A percentile compares a stretch with the other conserved stretches of the same genome.
Evolutionary conservation across 2,329 filamentous ascomycete species (phyloP).

Genomic region (Aschersonia sp.): DNA sequence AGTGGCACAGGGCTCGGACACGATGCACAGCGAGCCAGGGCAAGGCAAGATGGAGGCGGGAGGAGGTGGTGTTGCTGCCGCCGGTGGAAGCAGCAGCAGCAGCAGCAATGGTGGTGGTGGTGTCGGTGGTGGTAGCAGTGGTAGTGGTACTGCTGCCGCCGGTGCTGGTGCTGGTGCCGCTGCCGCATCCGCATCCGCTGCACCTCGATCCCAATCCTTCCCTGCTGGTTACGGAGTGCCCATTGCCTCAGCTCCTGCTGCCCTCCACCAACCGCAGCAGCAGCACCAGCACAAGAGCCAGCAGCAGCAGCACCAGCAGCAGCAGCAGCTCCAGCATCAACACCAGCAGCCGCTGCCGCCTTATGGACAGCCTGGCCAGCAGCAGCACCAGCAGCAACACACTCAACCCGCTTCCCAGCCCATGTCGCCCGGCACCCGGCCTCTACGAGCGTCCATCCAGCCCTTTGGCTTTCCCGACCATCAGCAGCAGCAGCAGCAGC

Average conservation of each 20-base stretch:
- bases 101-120: not conserved
- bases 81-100: not conserved
- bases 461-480: constrained; percentile 30
- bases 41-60: constrained; percentile 29
- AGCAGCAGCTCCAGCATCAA: constrained; percentile 1
- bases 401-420: constrained; percentile 19
- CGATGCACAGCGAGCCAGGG: constrained; percentile 26
- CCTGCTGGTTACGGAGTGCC: constrained; percentile 27
- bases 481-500: not conserved
- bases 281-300: constrained; percentile 10
- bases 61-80: not conserved
- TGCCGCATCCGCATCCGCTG: not conserved
- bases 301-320: constrained; percentile 2
- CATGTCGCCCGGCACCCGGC: constrained; percentile 31
- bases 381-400: constrained; percentile 13
- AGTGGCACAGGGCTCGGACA: constrained; percentile 28
- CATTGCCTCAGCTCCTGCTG: constrained; percentile 25
- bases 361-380: constrained; percentile 26
- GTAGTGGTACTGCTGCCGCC: constrained; percentile 8
- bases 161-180: not conserved
- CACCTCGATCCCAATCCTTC: constrained; percentile 21
- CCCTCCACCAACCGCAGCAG: not conserved
- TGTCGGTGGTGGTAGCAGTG: not conserved
- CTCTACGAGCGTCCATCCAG: constrained; percentile 26
- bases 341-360: constrained; percentile 10